Conservation (phyloP, 495 filamentous ascomycete species). For the Penicillium atrosanguineum region DNA sequence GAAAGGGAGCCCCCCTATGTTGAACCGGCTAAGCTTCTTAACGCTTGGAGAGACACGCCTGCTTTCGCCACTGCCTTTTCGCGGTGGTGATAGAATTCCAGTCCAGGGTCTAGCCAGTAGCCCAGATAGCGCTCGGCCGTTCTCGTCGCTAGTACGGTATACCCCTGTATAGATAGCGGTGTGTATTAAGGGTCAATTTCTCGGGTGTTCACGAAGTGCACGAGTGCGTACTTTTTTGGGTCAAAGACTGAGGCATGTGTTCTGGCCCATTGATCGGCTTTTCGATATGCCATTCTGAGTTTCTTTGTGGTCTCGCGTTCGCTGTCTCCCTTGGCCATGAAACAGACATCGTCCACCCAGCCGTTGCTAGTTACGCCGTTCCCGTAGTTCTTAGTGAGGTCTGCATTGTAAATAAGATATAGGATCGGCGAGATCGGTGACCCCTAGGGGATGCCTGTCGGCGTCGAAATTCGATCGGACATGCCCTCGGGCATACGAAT, state of each 20-base stretch:
- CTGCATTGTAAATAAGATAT: not conserved
- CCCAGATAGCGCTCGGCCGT: slow-evolving; percentile 3
- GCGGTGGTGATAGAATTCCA: slow-evolving; percentile 2
- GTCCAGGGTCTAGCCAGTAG: slow-evolving; percentile 2
- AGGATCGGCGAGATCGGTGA: not conserved
- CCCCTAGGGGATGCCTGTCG: not conserved
- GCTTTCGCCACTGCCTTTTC: slow-evolving; percentile 4
- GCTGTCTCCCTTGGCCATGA: not conserved
- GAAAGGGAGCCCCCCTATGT: slow-evolving; percentile 5
- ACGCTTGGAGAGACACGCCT: not conserved
- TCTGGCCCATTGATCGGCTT: too few relatives aligned
- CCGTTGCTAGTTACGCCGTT: not conserved
- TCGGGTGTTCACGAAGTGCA: slow-evolving; percentile 13
- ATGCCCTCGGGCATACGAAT: not conserved
- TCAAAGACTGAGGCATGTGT: too few relatives aligned
- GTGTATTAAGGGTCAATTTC: slow-evolving; percentile 1
- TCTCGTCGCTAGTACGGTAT: slow-evolving; percentile 1
- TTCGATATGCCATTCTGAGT: too few relatives aligned
- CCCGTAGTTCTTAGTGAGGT: not conserved
- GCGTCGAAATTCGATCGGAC: not conserved
- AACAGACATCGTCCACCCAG: not conserved
- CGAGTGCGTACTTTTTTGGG: slow-evolving; percentile 7
- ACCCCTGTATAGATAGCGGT: not conserved
- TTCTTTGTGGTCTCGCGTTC: too few relatives aligned
- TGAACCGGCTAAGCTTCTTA: slow-evolving; percentile 5